Base-by-base conservation (phyloP, 129 eudicot species). In the Pittosporum tobira region DNA sequence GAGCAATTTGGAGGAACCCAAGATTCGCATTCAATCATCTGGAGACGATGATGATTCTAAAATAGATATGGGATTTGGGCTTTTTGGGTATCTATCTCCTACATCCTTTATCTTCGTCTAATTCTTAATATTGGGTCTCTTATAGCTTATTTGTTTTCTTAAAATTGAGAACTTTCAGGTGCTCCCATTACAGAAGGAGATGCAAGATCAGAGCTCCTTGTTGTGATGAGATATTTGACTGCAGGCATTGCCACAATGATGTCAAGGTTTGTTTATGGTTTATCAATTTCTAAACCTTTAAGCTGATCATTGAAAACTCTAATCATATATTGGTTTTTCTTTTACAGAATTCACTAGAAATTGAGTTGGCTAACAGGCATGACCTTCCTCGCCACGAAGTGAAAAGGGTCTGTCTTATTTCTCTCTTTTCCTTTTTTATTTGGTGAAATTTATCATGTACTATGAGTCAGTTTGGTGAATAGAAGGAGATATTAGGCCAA, bases 321-420 rank as follows among this genome's bases (percentile, higher is more conserved):
- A 22, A 5, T 5, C 19, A 2, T 51, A 43, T 3, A 4, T 6
- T 18, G 19, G 4, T 27, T 43, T 51, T 48, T 6, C 4, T 66
- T 64, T 31, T 14, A 22, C 87, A 87, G 96, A 80, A 83, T 64
- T 61, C 80, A 14, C 43, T 87, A 44, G 85, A 80, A 20, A 51
- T 87, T 58, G 79, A 83, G 56, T 79, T 81, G 9, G 30, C 61
- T 40, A 48, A 46, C 34, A 71, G 96, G 48, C 96, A 87, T 68
- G 94, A 83, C 64, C 63, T 87, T 67, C 96, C 96, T 14, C 83
- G 96, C 38, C 93, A 87, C 64, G 80, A 87, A 57, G 59, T 87
- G 21, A 64, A 72, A 57, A 83, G 69, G 96, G 95, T 86, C 23
- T 31, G 57, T 68, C n/a, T 46, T 16, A 10, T 40, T 62, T 61